Conservation (phyloP, 2,329 filamentous ascomycete genomes). For the Aspergillus uvarum region DNA sequence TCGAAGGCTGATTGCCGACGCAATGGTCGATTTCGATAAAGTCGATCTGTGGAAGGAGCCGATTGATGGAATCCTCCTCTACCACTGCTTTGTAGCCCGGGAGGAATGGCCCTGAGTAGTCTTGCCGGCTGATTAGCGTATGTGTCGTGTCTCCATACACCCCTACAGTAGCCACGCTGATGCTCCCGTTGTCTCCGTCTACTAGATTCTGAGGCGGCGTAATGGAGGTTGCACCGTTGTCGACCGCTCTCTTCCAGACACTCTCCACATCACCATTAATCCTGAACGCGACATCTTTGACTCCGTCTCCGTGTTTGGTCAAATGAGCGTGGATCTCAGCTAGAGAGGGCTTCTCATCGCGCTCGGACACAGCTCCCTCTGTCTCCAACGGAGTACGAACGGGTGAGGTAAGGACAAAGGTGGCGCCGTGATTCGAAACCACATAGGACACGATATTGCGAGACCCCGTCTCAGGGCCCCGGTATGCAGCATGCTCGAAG, state of each 20-base stretch:
- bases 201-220: conserved; percentile 55
- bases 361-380: conserved; percentile 51
- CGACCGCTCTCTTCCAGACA: conserved; percentile 70
- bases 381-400: conserved; percentile 57
- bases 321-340: conserved; percentile 75
- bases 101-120: conserved; percentile 72
- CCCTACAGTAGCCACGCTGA: conserved; percentile 71
- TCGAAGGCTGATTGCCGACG: conserved; percentile 92
- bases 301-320: conserved; percentile 80
- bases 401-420: conserved; percentile 82
- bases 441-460: conserved; percentile 77
- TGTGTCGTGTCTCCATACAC: conserved; percentile 91
- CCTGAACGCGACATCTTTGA: conserved; percentile 89
- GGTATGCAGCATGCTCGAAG: conserved; percentile 76
- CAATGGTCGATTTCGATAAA: conserved; percentile 85
- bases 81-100: conserved; percentile 67
- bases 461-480: conserved; percentile 81
- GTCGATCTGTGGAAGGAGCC: conserved; percentile 59
- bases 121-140: conserved; percentile 70
- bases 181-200: conserved; percentile 55
- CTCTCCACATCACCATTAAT: conserved; percentile 72
- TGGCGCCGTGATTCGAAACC: conserved; percentile 71
- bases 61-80: conserved; percentile 44
- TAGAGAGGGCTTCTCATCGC: conserved; percentile 63
- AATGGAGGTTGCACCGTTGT: conserved; percentile 65